A percentile compares a stretch with the other conserved stretches of the same genome.
These are phyloP conservation scores for Podila clonocystis DNA, from an alignment of 192 early-diverging fungal genomes.

Conservation along the genomic window DNA sequence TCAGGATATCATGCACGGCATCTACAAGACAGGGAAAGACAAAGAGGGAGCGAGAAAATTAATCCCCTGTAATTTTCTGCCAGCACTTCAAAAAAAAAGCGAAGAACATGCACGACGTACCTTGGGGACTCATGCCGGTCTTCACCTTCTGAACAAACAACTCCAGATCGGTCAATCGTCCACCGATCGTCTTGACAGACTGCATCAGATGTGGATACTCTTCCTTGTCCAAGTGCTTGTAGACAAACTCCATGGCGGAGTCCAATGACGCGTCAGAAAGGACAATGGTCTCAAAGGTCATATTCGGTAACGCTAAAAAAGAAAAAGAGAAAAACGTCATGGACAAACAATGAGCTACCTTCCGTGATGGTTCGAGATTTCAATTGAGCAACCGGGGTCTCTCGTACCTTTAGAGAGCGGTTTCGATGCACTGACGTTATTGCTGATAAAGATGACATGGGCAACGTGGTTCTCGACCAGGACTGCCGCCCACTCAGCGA, in stretches of 20 bases:
- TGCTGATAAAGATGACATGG: conserved; percentile 90
- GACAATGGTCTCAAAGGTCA: conserved; percentile 70
- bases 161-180: conserved; percentile 91
- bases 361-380: neutral
- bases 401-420: conserved; percentile 73
- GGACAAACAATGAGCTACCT: too few relatives aligned
- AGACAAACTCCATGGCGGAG: conserved; percentile 68
- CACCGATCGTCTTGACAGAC: conserved; percentile 81
- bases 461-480: conserved; percentile 87
- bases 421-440: conserved; percentile 74
- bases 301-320: conserved; percentile 52
- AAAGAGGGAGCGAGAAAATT: conserved; percentile 7
- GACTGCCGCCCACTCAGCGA: conserved; percentile 87
- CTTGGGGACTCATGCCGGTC: conserved; percentile 66
- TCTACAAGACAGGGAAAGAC: conserved; percentile 36
- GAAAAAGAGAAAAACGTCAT: too few relatives aligned
- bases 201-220: conserved; percentile 51
- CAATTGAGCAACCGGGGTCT: neutral
- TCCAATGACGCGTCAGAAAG: conserved; percentile 78
- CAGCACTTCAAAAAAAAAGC: neutral
- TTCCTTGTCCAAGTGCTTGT: conserved; percentile 54
- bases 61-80: neutral
- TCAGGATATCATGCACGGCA: conserved; percentile 87
- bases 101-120: conserved; percentile 59
- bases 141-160: conserved; percentile 90